These are phyloP conservation scores for Lindgomyces ingoldianus DNA, from an alignment of 495 filamentous ascomycete species.

Conservation along the genomic window DNA sequence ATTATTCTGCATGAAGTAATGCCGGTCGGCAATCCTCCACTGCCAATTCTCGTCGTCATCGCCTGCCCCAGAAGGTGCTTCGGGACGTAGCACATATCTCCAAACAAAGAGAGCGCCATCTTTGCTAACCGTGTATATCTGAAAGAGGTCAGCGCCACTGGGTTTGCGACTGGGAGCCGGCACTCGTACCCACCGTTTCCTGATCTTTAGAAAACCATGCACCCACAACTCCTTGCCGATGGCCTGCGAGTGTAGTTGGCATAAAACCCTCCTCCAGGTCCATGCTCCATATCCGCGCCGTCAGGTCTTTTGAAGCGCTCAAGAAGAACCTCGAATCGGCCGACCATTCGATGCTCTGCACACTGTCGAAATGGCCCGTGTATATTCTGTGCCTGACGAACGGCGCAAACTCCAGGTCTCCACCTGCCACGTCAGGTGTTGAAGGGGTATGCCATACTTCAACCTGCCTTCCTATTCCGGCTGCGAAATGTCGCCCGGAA, in stretches of 20 bases:
- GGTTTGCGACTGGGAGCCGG: constrained; percentile 6
- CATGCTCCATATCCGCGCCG: constrained; percentile 90
- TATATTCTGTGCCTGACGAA: constrained; percentile 87
- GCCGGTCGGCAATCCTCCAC: constrained; percentile 83
- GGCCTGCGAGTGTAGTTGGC: constrained; percentile 85
- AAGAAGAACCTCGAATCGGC: constrained; percentile 92
- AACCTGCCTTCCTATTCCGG: constrained; percentile 77
- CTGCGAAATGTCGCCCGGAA: constrained; percentile 85
- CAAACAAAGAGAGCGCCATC: constrained; percentile 69
- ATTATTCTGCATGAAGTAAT: constrained; percentile 90
- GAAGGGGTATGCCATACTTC: constrained; percentile 96
- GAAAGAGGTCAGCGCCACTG: constrained; percentile 50
- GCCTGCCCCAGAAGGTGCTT: constrained; percentile 51
- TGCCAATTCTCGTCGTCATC: constrained; percentile 60
- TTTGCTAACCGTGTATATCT: constrained; percentile 64
- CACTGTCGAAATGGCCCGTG: constrained; percentile 81
- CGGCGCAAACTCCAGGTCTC: constrained; percentile 90
- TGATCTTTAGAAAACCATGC: constrained; percentile 94
- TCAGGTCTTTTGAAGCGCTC: constrained; percentile 87
- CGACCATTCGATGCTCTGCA: constrained; percentile 88
- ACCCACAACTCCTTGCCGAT: constrained; percentile 79
- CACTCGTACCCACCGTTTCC: constrained; percentile 58
- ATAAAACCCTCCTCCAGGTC: constrained; percentile 83
- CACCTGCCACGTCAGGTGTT: constrained; percentile 73
- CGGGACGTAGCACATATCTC: constrained; percentile 57